These are phyloP conservation scores for Pleoardoris graminearum DNA, from an alignment of 2,329 filamentous ascomycete species.

Conservation along the genomic window DNA sequence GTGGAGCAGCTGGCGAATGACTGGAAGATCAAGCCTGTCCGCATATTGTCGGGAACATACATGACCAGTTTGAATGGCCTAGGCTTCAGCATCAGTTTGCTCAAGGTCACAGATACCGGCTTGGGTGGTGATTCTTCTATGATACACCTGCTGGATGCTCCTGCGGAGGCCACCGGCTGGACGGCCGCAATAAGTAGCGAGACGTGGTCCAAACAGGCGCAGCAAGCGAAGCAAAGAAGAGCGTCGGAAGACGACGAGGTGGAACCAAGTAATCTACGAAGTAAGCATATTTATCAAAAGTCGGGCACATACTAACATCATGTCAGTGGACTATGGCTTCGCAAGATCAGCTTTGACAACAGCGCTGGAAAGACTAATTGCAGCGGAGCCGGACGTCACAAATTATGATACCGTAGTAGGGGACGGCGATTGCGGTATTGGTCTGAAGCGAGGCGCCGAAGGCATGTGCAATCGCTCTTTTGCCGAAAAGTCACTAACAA, in stretches of 20 bases:
- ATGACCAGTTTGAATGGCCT: conserved; percentile 73
- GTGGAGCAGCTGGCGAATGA: conserved; percentile 61
- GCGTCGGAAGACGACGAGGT: conserved; percentile 48
- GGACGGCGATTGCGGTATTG: conserved; percentile 87
- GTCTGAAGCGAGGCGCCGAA: conserved; percentile 85
- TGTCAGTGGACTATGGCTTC: conserved; percentile 54
- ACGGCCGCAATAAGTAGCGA: conserved; percentile 60
- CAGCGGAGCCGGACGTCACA: conserved; percentile 67
- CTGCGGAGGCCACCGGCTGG: conserved; percentile 70
- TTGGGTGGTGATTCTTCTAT: conserved; percentile 62
- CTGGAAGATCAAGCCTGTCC: conserved; percentile 63
- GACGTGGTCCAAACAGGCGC: conserved; percentile 60
- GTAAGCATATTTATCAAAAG: conserved; percentile 42
- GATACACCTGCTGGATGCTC: conserved; percentile 69
- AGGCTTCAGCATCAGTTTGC: conserved; percentile 70
- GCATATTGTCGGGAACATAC: conserved; percentile 68
- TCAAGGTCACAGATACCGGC: conserved; percentile 65
- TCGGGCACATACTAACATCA: conserved; percentile 14
- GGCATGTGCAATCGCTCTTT: conserved; percentile 42
- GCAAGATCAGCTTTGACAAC: conserved; percentile 58
- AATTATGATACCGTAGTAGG: conserved; percentile 79
- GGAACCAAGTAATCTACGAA: conserved; percentile 57
- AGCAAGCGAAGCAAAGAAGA: conserved; percentile 48
- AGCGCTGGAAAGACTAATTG: conserved; percentile 65
- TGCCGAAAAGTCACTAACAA: conserved; percentile 25